Base-by-base conservation (phyloP, 1,284 basidiomycete genomes). In the Fistulina hepatica region DNA sequence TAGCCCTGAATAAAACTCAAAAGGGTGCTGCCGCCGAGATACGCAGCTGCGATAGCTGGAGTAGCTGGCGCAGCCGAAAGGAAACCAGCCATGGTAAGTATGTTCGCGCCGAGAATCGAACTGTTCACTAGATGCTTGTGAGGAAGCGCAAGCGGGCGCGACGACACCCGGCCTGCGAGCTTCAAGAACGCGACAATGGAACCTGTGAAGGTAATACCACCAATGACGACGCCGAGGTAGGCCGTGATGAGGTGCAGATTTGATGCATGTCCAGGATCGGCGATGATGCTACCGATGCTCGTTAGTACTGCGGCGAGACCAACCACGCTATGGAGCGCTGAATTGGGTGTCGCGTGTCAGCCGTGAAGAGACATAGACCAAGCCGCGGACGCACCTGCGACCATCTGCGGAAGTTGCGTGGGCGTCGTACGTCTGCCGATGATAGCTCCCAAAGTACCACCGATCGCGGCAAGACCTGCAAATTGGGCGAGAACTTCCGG, bases 151-250 rank as follows among this genome's bases (percentile, higher is more conserved):
- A 88, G 57, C 1, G 85, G 79, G 46, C 67, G 74, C 32, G 80
- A 83, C 7, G 78, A 67, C 72, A 89, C 81, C 43, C 70, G 73
- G 6, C 81, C 85, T 1, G 83, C 83, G 24, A 90, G 66, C 55
- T 90, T 90, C 36, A 89, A 59, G 69, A 88, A 90, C 1, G 85
- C 85, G n/a, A 90, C 81, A 37, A 90, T 75, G 4, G 83, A 88
- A 16, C 85, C 85, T 17, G 81, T 82, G 50, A 84, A 86, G 2
- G 82, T 84, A 26, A 83, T 63, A 45, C 78, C 79, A 58, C 76
- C 81, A 50, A 90, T 88, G 30, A 90, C 73, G 20, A 90, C 81
- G 13, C 85, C 85, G 21, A 90, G 67, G 54, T 90, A 88, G 2
- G 86, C 85, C 0, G 84, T 83, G 17, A 84, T 73, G 38, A 83